Base-by-base conservation (phyloP, 2,329 filamentous ascomycete species). In the Neofusicoccum kwambonambiense region DNA sequence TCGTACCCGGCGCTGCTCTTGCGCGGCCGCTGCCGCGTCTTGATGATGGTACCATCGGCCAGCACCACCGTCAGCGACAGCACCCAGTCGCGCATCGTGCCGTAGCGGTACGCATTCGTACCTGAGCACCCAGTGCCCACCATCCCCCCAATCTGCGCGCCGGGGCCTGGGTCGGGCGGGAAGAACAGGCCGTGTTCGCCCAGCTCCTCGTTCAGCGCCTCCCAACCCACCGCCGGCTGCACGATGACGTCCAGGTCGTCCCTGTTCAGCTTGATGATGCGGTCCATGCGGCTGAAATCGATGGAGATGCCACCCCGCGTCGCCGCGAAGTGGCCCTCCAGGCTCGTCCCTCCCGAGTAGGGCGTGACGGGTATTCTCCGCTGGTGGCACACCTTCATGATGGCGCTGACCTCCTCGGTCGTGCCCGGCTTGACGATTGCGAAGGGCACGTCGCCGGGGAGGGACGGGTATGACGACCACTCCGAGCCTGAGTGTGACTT, bases 21-120 rank as follows among this genome's bases (percentile, higher is more conserved):
- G 69, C 93, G 86, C 11, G 93, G 92, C 56, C 93, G 86, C 77
- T 96, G 92, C 68, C 91, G 85, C 11, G 93, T 97, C 82, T 93
- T 94, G 79, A 97, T 89, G 60, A 97, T 79, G 1, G 93, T 96
- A 57, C 93, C 93, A 76, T 97, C 93, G 17, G 93, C 93, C 71
- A 97, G 84, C 11, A 97, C 93, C 3, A 96, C 91, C 0, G 93
- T 97, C 69, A 97, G 79, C 62, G 87, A 90, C 22, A 96, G 80
- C 12, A 97, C 93, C 93, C 93, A 97, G 75, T 97, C 93, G 68
- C 91, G 89, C 92, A 97, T 97, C 2, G 93, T 97, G 67, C 93
- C 93, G 76, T 96, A 97, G 65, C 93, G 86, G 80, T 96, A 96
- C 15, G 93, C 89, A 75, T 97, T 97, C 13, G 93, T 97, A 66